Evolutionary conservation across 2,329 filamentous ascomycete species (phyloP).

Genomic region (Mollisiaceae sp.): DNA sequence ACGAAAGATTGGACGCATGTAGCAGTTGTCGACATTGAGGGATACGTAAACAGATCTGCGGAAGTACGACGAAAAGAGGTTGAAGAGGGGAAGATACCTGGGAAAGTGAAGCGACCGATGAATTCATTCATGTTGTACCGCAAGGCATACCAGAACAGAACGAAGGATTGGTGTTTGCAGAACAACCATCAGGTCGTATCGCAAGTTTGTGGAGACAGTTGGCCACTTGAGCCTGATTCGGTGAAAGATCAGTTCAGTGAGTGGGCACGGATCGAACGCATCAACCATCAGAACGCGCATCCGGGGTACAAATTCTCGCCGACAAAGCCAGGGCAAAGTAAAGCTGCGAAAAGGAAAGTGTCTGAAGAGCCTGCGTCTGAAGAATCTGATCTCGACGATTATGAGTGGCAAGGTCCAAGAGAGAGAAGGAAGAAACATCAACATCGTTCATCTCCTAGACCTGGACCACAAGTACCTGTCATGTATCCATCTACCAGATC

Average conservation of each 20-base stretch:
- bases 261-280: conserved; percentile 79
- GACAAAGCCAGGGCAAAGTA: conserved; percentile 62
- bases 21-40: conserved; percentile 76
- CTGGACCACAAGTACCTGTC: conserved; percentile 29
- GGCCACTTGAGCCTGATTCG: conserved; percentile 78
- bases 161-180: conserved; percentile 78
- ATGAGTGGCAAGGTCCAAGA: conserved; percentile 46
- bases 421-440: conserved; percentile 35
- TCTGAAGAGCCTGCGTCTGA: conserved; percentile 46
- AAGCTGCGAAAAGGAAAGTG: conserved; percentile 54
- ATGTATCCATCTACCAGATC: conserved; percentile 39
- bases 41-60: conserved; percentile 74
- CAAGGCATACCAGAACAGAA: conserved; percentile 86
- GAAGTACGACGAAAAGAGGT: conserved; percentile 72
- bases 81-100: conserved; percentile 67
- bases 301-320: conserved; percentile 95
- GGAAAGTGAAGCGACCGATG: conserved; percentile 89
- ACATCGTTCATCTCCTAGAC: conserved; percentile 28
- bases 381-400: conserved; percentile 53
- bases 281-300: conserved; percentile 84
- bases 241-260: conserved; percentile 77
- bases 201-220: conserved; percentile 82
- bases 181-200: conserved; percentile 96
- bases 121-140: conserved; percentile 99
- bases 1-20: conserved; percentile 66